Conservation (phyloP, 306 rosid species). For the Lupinus albus region DNA sequence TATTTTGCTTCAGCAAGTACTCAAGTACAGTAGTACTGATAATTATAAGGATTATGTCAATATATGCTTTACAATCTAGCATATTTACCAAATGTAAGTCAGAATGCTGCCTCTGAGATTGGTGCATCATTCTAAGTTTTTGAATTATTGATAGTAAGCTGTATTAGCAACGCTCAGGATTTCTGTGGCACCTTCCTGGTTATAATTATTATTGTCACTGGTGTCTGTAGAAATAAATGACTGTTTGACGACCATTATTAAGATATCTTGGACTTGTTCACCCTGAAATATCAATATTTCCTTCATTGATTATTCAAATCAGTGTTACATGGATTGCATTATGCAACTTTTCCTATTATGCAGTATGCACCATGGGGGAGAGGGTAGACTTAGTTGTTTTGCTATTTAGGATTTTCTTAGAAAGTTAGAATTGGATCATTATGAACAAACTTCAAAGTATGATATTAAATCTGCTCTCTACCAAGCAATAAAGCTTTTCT, state of each 20-base stretch:
- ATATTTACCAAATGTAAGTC: no score
- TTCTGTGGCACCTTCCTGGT: no score
- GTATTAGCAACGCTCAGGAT: no score
- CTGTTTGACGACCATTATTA: neutral
- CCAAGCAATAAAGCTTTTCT: conserved; percentile 19
- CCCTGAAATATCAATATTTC: neutral
- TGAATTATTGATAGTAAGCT: no score
- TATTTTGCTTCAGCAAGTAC: no score
- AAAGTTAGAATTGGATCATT: neutral
- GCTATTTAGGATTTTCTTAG: neutral
- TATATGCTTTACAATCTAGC: no score
- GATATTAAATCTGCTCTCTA: neutral
- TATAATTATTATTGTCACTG: neutral
- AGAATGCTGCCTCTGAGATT: no score
- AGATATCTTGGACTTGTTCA: neutral
- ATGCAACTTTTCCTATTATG: neutral
- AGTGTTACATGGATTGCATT: neutral
- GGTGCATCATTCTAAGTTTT: no score
- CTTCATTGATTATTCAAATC: neutral
- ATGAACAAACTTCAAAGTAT: neutral
- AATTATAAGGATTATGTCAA: no score
- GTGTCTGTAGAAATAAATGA: no score
- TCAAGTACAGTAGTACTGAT: no score
- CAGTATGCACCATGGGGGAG: neutral
- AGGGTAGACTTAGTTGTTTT: neutral